These are phyloP conservation scores for Samsoniella hepiali DNA, from an alignment of 2,329 filamentous ascomycete genomes.

Conservation along the genomic window DNA sequence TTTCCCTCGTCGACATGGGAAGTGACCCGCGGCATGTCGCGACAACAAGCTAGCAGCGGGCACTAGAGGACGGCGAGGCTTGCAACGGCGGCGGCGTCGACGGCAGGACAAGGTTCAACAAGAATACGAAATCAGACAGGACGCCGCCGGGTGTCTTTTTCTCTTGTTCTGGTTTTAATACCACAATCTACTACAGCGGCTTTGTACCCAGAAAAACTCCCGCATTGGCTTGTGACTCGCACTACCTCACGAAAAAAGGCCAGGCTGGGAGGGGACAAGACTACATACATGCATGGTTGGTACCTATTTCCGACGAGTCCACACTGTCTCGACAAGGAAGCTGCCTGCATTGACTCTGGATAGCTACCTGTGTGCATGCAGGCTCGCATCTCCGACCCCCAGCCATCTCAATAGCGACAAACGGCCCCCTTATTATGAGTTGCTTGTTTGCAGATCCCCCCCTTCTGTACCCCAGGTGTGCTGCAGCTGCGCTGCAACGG, in stretches of 20 bases:
- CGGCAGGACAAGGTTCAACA: not conserved
- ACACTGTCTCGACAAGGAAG: no score
- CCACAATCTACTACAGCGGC: no score
- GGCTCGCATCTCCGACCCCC: not conserved
- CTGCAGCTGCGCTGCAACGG: not conserved
- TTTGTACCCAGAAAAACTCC: no score
- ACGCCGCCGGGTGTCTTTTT: not conserved
- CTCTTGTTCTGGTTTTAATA: no score
- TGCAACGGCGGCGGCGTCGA: not conserved
- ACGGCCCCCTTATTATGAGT: no score
- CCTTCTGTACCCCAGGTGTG: slow-evolving; percentile 8
- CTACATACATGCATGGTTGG: no score
- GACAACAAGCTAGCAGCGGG: not conserved
- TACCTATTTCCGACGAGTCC: no score
- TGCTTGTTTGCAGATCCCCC: not conserved
- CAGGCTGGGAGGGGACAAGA: no score
- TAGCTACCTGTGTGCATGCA: no score
- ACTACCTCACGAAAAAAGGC: no score
- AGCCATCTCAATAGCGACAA: not conserved
- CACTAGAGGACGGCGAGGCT: not conserved
- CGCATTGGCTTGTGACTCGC: no score
- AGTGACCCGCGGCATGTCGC: not conserved
- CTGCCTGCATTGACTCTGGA: no score
- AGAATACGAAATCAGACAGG: not conserved
- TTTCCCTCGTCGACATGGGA: not conserved